Conservation (phyloP, 225 moss, liverwort and hornwort genomes). For the Sphagnum tenellum region DNA sequence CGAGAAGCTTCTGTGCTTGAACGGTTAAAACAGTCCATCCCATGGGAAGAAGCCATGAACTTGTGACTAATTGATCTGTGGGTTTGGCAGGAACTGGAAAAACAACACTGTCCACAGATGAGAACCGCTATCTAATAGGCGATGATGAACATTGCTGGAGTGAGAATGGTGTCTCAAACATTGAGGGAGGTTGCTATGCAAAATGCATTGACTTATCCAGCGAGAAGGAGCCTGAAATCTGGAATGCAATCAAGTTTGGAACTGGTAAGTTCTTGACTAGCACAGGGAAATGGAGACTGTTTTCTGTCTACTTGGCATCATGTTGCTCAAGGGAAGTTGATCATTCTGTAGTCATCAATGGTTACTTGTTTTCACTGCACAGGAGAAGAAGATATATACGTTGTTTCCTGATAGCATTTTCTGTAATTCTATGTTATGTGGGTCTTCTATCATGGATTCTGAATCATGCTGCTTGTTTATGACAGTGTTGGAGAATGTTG, state of each 20-base stretch:
- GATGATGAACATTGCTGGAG: conserved; percentile 99
- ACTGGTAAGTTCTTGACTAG: conserved; percentile 44
- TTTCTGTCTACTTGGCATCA: too few relatives aligned
- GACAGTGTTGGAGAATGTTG: conserved; percentile 93
- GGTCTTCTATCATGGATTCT: too few relatives aligned
- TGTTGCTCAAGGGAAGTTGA: too few relatives aligned
- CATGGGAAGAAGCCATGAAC: neutral
- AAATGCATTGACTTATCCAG: conserved; percentile 83
- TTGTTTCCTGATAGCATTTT: too few relatives aligned
- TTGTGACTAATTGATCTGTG: conserved; percentile 5
- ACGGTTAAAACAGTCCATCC: neutral
- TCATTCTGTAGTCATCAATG: too few relatives aligned
- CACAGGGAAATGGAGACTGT: too few relatives aligned
- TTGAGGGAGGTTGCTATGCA: conserved; percentile 97
- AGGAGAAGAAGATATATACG: too few relatives aligned
- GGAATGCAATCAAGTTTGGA: conserved; percentile 97
- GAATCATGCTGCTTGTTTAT: too few relatives aligned
- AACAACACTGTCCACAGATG: conserved; percentile 91
- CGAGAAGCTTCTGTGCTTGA: conserved; percentile 54
- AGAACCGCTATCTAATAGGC: conserved; percentile 79
- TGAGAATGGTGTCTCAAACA: conserved; percentile 78
- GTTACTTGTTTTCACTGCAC: too few relatives aligned
- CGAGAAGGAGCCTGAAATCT: conserved; percentile 95
- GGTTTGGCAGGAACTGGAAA: conserved; percentile 84
- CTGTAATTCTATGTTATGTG: too few relatives aligned